Base-by-base conservation (phyloP, 345 rosid species). In the Eucalyptus sp. region DNA sequence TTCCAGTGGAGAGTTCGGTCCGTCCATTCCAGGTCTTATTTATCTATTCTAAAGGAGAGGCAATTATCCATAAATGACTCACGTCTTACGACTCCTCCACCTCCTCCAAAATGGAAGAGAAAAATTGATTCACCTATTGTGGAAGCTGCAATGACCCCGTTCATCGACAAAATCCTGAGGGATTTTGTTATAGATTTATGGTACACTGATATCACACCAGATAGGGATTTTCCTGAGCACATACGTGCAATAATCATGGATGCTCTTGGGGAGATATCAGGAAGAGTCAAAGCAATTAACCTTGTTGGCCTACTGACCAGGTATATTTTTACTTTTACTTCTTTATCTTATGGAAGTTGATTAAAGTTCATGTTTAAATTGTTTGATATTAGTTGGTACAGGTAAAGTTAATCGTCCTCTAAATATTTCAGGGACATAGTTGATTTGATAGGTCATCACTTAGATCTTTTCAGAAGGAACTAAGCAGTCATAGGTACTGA, bases 381-480 rank as follows among this genome's bases (percentile, higher is more conserved):
- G 60, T 80, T 58, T 25, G 50, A 29, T 51, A 76, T 14, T 54
- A 71, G 66, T 87, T 17, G 58, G 16, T 58, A 25, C 43, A 52
- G 25, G n/a, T 50, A 41, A 76, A 87, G 46, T 43, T 25, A 89
- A 62, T 84, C 86, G 48, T 58, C 76, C 29, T 88, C 37, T 92
- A n/a, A 81, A 84, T 90, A 84, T 90, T 95, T 90, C 98, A 98
- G 99, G 97, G 99, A 98, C 94, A 91, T 96, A 91, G 93, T 98
- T 90, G 98, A 98, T 94, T 91, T 98, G 89, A 88, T 98, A 90
- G 98, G 99, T 68, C 96, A 97, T 90, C 99, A 98, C 92, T 91
- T 98, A 91, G 99, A 97, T 87, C 97, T 90, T 51, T 98, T 97
- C 92, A 95, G 99, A 94, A 92, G 98, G 93, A 96, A 96, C 91